Evolutionary conservation across 768 basidiomycete genomes (phyloP), one percentile per base, ranked within the genome.

Genomic region (Inosperma sp.): DNA sequence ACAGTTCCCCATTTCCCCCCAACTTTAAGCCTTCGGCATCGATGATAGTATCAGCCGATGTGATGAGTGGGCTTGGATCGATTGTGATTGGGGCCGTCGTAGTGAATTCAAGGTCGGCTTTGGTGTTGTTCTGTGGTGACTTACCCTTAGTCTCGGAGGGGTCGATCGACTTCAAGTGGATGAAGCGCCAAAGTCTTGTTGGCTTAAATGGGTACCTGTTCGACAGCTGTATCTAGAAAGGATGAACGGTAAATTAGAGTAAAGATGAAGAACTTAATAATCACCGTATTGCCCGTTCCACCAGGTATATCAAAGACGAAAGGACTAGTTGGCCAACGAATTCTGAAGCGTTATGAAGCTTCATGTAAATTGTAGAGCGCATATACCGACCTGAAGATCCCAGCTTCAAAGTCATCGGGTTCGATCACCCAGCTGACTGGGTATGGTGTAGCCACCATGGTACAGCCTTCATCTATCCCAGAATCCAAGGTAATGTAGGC

Each of bases 381-480:
- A 12, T 19, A 21, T 7, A 19, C 33, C n/a, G n/a, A 62, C 62
- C 54, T 58, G 59, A 62, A 66, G 22, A 62, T 44, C 16, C 46
- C 56, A 17, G 58, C 47, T 22, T 64, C 58, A 16, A 42, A 53
- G 12, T 55, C 55, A 35, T 59, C 55, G 8, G 52, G 51, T 31
- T 64, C 59, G 3, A 70, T 39, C 8, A 44, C 62, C 67, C 68
- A 69, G 48, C 68, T 68, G 19, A 64, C 62, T 4, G 69, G 68
- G 35, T 64, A 68, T 3, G 56, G 57, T 25, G 40, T 65, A 6
- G 60, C 61, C 16, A 63, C 57, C 33, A 70, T 21, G 3, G 49
- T 49, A 1, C 33, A 53, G 16, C 59, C 60, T 0, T 62, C 52
- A 10, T 40, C 19, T 14, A 63, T 31, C 2, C 59, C 65, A 7